Evolutionary conservation across 2,329 filamentous ascomycete species (phyloP).

Genomic region (Aspergillus pseudoterreus): DNA sequence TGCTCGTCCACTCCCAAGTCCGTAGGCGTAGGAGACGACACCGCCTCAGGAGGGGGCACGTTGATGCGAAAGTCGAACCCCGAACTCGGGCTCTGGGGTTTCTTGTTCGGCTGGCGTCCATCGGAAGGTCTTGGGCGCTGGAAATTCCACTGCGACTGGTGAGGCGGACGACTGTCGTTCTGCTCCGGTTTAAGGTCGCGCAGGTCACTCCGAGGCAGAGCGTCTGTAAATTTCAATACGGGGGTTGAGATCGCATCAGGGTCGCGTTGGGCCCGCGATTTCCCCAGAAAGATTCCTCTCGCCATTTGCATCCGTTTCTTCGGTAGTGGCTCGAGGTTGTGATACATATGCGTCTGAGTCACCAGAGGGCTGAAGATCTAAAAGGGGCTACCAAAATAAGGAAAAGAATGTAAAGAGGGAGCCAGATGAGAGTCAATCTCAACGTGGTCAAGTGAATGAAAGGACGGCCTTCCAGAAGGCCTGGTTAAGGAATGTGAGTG

Average conservation of each 20-base stretch:
- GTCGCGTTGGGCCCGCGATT: slow-evolving; percentile 24
- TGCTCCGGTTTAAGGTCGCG: slow-evolving; percentile 13
- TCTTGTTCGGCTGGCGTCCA: slow-evolving; percentile 13
- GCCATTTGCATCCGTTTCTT: slow-evolving; percentile 22
- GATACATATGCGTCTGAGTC: not conserved
- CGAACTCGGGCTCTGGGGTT: slow-evolving; percentile 10
- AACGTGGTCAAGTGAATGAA: slow-evolving; percentile 14
- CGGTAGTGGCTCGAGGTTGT: not conserved
- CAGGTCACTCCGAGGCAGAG: slow-evolving; percentile 29
- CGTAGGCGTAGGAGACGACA: slow-evolving; percentile 12
- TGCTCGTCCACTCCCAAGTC: slow-evolving; percentile 33
- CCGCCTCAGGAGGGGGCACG: slow-evolving; percentile 21
- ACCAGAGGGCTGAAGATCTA: not conserved
- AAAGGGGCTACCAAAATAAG: slow-evolving; percentile 1
- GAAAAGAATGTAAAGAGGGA: slow-evolving; percentile 8
- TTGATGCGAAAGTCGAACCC: slow-evolving; percentile 31
- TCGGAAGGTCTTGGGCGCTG: slow-evolving; percentile 21
- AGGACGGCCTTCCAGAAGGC: slow-evolving; percentile 41
- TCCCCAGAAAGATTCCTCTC: slow-evolving; percentile 25
- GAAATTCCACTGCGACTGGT: slow-evolving; percentile 13
- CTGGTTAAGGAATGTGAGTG: slow-evolving; percentile 12
- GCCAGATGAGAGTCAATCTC: slow-evolving; percentile 13
- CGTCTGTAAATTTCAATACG: slow-evolving; percentile 29
- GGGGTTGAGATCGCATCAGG: slow-evolving; percentile 29
- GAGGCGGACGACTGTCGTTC: slow-evolving; percentile 8